Conservation (phyloP, 2,329 filamentous ascomycete genomes). For the Scedosporium dehoogii region DNA sequence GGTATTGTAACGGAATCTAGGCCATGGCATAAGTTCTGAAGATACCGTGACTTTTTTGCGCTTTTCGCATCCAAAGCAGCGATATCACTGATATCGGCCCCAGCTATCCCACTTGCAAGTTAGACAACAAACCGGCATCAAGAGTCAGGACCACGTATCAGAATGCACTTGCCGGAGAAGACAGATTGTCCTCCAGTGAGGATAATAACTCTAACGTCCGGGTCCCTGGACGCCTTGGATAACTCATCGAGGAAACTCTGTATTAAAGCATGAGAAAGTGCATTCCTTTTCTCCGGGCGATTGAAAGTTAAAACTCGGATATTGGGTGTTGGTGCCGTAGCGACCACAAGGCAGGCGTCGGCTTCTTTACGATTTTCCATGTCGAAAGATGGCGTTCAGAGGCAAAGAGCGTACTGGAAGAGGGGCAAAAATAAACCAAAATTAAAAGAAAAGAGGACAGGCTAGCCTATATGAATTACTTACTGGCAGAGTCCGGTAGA, state of each 20-base stretch:
- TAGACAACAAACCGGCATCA: neutral
- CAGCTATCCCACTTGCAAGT: conserved; percentile 15
- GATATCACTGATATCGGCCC: conserved; percentile 26
- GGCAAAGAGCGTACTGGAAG: no score
- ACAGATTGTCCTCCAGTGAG: conserved; percentile 25
- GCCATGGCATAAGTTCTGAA: conserved; percentile 29
- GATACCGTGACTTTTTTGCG: conserved; percentile 23
- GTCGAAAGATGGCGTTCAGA: neutral
- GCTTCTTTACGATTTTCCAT: neutral
- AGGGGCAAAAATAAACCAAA: no score
- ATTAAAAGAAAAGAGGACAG: no score
- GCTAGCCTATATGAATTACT: no score
- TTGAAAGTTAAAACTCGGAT: conserved; percentile 41
- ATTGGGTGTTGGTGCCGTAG: conserved; percentile 19
- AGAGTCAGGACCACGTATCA: neutral
- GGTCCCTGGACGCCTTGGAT: conserved; percentile 14
- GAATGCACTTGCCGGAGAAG: conserved; percentile 23
- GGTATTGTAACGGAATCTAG: conserved; percentile 30
- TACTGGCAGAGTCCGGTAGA: no score
- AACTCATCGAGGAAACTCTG: conserved; percentile 27
- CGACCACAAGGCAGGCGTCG: conserved; percentile 12
- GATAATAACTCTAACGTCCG: conserved; percentile 23
- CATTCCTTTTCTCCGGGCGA: conserved; percentile 48
- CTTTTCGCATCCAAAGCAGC: conserved; percentile 21
- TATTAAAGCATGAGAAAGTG: conserved; percentile 43